A percentile compares a stretch with the other conserved stretches of the same genome.
Evolutionary conservation across 2,329 filamentous ascomycete species (phyloP).

Genomic region (Neonectria faginata): DNA sequence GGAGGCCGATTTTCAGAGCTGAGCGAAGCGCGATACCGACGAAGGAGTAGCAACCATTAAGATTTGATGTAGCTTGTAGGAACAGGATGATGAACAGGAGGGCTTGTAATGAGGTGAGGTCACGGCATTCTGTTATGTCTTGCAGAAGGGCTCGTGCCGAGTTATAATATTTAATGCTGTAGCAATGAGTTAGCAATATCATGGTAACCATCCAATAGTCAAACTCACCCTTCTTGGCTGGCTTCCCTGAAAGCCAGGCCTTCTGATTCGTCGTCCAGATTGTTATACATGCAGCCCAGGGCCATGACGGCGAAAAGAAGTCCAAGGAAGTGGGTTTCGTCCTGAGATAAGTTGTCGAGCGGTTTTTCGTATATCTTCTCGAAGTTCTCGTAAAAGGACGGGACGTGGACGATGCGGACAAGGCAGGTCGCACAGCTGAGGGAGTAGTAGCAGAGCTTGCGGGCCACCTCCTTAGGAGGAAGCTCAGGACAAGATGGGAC

Average conservation of each 20-base stretch:
- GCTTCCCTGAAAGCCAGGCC: conserved; percentile 61
- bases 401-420: conserved; percentile 80
- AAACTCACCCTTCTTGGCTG: conserved; percentile 66
- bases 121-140: conserved; percentile 76
- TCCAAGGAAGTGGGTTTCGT: conserved; percentile 76
- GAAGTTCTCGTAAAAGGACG: conserved; percentile 81
- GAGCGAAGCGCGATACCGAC: conserved; percentile 82
- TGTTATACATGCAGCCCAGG: conserved; percentile 78
- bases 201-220: conserved; percentile 9
- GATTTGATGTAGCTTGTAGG: conserved; percentile 81
- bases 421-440: conserved; percentile 69
- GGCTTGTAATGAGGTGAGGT: conserved; percentile 79
- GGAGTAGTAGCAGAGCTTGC: conserved; percentile 65
- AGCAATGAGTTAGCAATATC: conserved; percentile 35
- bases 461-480: conserved; percentile 71
- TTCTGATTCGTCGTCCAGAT: conserved; percentile 66
- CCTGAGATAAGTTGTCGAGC: conserved; percentile 69
- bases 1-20: conserved; percentile 81
- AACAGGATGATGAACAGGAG: conserved; percentile 85
- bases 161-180: conserved; percentile 80
- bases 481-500: conserved; percentile 71
- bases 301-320: conserved; percentile 78
- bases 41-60: conserved; percentile 84
- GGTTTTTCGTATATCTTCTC: conserved; percentile 81
- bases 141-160: conserved; percentile 73